Evolutionary conservation across 345 rosid species (phyloP).

Genomic region (Salix brachista): DNA sequence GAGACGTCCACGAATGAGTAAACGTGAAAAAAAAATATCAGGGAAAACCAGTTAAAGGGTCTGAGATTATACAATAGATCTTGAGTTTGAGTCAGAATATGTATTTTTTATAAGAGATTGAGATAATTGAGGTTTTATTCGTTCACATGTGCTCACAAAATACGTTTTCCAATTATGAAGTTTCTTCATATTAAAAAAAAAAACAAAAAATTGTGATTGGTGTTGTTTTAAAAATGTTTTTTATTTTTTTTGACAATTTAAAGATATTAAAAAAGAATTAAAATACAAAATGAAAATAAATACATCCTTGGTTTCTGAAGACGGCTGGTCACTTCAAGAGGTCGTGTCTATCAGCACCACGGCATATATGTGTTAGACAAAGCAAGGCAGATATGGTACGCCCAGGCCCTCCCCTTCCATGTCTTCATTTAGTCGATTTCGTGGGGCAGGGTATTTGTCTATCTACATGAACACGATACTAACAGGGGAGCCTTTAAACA

Average conservation of each 20-base stretch:
- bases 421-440: neutral
- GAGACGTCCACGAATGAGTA: neutral
- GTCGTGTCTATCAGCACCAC: neutral
- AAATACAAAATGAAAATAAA: neutral
- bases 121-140: no score
- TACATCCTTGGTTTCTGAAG: neutral
- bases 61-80: no score
- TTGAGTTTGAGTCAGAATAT: no score
- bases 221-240: no score
- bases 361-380: neutral
- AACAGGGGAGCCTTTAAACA: neutral
- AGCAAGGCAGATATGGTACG: neutral
- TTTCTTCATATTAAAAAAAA: no score
- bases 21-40: neutral
- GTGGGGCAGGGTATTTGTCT: neutral
- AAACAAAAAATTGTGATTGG: no score
- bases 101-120: rapidly evolving
- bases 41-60: neutral
- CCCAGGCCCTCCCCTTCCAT: neutral
- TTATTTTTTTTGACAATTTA: no score
- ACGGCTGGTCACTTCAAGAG: neutral
- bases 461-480: neutral
- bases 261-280: no score
- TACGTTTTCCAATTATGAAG: rapidly evolving
- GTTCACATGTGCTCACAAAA: rapidly evolving